Percentiles rank a stretch among this genome's conserved stretches.
These are phyloP conservation scores for Xylariaceae sp. DNA, from an alignment of 2,329 filamentous ascomycete species.

Conservation along the genomic window DNA sequence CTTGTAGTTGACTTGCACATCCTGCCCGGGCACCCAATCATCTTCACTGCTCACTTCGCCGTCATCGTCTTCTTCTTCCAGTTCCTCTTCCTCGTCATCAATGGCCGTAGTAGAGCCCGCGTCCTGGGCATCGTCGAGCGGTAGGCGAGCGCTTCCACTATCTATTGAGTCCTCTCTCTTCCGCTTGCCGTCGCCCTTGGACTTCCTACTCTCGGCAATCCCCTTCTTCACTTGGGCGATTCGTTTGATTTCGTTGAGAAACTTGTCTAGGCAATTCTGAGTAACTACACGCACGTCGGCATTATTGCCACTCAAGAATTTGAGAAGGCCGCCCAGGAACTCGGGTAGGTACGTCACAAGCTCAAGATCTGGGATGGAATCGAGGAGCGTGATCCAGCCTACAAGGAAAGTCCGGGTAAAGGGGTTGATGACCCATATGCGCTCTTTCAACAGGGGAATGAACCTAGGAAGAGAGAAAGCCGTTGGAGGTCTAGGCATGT, in stretches of 20 bases:
- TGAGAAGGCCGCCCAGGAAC: constrained; percentile 83
- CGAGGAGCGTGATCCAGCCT: constrained; percentile 88
- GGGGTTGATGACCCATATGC: constrained; percentile 89
- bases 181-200: constrained; percentile 59
- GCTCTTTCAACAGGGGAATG: constrained; percentile 87
- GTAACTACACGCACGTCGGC: constrained; percentile 92
- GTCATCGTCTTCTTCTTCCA: constrained; percentile 34
- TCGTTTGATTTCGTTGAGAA: constrained; percentile 87
- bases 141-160: constrained; percentile 54
- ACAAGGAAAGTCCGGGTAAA: constrained; percentile 94
- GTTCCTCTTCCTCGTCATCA: constrained; percentile 51
- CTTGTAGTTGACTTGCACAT: constrained; percentile 89
- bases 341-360: constrained; percentile 88
- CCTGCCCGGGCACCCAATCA: constrained; percentile 96
- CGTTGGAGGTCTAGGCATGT: constrained; percentile 57
- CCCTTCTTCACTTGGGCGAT: constrained; percentile 91
- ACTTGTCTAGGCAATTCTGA: constrained; percentile 81
- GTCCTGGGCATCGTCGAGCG: constrained; percentile 56
- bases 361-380: constrained; percentile 95
- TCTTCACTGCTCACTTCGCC: constrained; percentile 62
- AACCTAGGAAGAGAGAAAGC: constrained; percentile 90
- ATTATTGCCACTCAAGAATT: constrained; percentile 87
- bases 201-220: constrained; percentile 77
- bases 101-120: constrained; percentile 51
- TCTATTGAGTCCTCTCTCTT: constrained; percentile 68